Evolutionary conservation across 768 basidiomycete species (phyloP).

Genomic region (Termitomyces sp.): DNA sequence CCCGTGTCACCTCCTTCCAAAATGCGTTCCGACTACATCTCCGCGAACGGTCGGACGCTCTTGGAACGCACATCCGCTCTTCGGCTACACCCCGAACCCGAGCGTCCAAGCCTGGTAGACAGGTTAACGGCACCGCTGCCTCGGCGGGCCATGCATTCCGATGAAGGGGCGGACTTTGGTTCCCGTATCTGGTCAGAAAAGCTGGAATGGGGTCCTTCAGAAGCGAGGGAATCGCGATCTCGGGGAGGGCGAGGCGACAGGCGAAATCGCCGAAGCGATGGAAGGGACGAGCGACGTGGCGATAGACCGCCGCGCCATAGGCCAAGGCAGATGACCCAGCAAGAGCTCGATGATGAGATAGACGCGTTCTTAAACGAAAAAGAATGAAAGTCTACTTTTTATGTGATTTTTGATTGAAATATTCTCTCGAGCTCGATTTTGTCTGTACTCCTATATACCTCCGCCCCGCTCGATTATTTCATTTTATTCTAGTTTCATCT

Average conservation of each 20-base stretch:
- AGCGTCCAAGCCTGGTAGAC: conserved; percentile 31
- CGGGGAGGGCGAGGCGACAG: conserved; percentile 14
- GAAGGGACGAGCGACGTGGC: conserved; percentile 23
- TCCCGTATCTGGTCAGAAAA: conserved; percentile 17
- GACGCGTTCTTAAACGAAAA: conserved; percentile 69
- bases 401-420: not conserved
- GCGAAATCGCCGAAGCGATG: conserved; percentile 18
- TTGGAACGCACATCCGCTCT: conserved; percentile 53
- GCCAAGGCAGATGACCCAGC: conserved; percentile 55
- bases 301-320: conserved; percentile 34
- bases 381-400: conserved; percentile 13
- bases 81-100: conserved; percentile 31
- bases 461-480: not conserved
- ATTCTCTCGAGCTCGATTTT: not conserved
- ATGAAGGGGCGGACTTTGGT: conserved; percentile 16
- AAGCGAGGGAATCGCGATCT: conserved; percentile 9
- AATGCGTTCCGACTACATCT: conserved; percentile 67
- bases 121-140: conserved; percentile 46
- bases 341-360: conserved; percentile 80
- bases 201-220: conserved; percentile 12
- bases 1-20: conserved; percentile 55
- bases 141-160: conserved; percentile 29
- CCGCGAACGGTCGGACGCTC: conserved; percentile 45
- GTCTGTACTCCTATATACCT: conserved; percentile 8
- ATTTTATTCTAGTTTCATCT: not conserved